These are phyloP conservation scores for Vitis labrusca DNA, from an alignment of 164 flowering plant species.

Conservation along the genomic window DNA sequence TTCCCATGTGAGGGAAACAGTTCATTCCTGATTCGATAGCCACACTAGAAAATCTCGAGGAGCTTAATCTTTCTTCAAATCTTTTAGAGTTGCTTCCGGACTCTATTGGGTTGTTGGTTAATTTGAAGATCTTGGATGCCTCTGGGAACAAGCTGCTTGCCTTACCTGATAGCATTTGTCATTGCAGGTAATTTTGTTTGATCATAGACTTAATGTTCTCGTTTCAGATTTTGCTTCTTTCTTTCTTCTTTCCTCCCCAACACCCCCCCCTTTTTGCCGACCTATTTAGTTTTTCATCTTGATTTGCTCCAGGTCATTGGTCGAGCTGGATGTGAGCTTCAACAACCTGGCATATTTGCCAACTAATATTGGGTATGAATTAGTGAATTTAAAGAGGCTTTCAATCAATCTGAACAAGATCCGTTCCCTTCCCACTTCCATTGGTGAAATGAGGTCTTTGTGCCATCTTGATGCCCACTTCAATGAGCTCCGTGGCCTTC, in stretches of 20 bases:
- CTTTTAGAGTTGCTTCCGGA: slow-evolving; percentile 77
- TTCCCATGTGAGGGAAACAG: slow-evolving; percentile 37
- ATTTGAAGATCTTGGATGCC: slow-evolving; percentile 65
- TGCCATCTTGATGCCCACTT: slow-evolving; percentile 76
- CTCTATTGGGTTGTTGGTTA: slow-evolving; percentile 75
- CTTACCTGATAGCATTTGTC: slow-evolving; percentile 77
- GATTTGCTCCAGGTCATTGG: slow-evolving; percentile 59
- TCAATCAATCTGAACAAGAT: slow-evolving; percentile 74
- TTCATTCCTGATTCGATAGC: slow-evolving; percentile 83
- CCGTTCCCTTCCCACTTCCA: slow-evolving; percentile 76
- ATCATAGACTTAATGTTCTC: background rate
- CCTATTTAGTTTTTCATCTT: no score
- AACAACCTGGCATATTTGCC: slow-evolving; percentile 76
- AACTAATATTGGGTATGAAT: slow-evolving; percentile 76
- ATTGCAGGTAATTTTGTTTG: slow-evolving; percentile 64
- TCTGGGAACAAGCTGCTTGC: slow-evolving; percentile 70
- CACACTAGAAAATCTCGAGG: slow-evolving; percentile 76
- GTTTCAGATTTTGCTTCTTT: background rate
- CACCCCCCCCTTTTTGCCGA: no score
- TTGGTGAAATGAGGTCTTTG: slow-evolving; percentile 84
- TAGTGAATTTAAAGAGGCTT: slow-evolving; percentile 62
- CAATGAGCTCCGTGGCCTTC: slow-evolving; percentile 89
- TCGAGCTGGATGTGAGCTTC: slow-evolving; percentile 83
- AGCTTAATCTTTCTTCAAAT: slow-evolving; percentile 76
- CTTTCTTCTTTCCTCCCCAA: background rate